Conservation (phyloP, 768 basidiomycete genomes). For the Mycena alexandri region DNA sequence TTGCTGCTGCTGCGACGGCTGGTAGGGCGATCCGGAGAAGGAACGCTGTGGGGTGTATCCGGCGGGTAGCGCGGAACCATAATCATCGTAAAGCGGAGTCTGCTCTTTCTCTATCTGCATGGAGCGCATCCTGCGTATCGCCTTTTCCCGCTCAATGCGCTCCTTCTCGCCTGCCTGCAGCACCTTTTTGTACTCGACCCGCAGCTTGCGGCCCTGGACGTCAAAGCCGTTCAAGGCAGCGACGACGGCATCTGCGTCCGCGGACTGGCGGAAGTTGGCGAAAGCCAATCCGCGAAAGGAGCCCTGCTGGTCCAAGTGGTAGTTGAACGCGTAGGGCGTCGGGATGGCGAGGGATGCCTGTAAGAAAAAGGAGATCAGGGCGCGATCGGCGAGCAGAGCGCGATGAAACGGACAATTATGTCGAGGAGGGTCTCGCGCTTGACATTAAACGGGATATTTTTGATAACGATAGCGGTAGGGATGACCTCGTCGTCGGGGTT, state of each 20-base stretch:
- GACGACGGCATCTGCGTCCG: slow-evolving; percentile 95
- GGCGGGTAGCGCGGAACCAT: slow-evolving; percentile 70
- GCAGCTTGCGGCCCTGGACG: slow-evolving; percentile 95
- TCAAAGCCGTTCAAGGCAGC: slow-evolving; percentile 97
- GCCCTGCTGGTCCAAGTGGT: slow-evolving; percentile 96
- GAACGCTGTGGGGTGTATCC: slow-evolving; percentile 80
- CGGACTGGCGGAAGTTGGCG: slow-evolving; percentile 94
- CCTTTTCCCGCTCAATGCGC: slow-evolving; percentile 98
- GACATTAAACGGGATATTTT: slow-evolving; percentile 99
- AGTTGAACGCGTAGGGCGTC: slow-evolving; percentile 99
- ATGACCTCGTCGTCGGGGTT: slow-evolving; percentile 91
- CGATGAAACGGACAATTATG: slow-evolving; percentile 83
- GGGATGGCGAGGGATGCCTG: slow-evolving; percentile 94
- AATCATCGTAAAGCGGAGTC: slow-evolving; percentile 78
- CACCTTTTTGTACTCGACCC: slow-evolving; percentile 99
- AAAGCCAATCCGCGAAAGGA: slow-evolving; percentile 98
- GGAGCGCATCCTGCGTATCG: slow-evolving; percentile 96
- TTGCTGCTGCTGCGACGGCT: slow-evolving; percentile 53
- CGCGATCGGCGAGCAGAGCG: slow-evolving; percentile 26
- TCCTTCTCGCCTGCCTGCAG: slow-evolving; percentile 99
- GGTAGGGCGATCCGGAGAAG: slow-evolving; percentile 74
- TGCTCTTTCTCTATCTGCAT: slow-evolving; percentile 95
- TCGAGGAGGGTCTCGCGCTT: slow-evolving; percentile 96
- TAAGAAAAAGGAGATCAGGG: slow-evolving; percentile 37
- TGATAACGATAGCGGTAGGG: slow-evolving; percentile 99